A percentile compares a stretch with the other conserved stretches of the same genome.
Conservation (phyloP, 2,329 filamentous ascomycete species). For the Paecilomyces variotii region DNA sequence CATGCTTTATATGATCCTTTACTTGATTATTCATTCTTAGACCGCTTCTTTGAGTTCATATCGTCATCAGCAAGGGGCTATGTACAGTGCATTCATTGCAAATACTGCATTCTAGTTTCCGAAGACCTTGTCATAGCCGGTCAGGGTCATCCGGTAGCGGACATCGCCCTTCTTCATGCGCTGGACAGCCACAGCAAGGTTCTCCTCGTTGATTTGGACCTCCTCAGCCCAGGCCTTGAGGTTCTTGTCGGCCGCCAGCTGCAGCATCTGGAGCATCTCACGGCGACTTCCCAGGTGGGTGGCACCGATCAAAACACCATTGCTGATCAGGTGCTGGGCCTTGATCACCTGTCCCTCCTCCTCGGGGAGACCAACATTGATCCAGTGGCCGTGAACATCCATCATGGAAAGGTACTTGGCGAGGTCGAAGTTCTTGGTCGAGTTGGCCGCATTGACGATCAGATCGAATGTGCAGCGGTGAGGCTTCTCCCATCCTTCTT, state of each 20-base stretch:
- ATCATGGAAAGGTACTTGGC: slow-evolving; percentile 65
- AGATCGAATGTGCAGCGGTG: slow-evolving; percentile 52
- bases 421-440: slow-evolving; percentile 60
- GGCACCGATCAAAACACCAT: slow-evolving; percentile 63
- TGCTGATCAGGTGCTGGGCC: slow-evolving; percentile 66
- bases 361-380: slow-evolving; percentile 72
- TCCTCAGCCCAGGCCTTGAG: slow-evolving; percentile 62
- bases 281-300: slow-evolving; percentile 63
- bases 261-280: slow-evolving; percentile 65
- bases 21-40: neutral
- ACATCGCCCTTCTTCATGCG: slow-evolving; percentile 64
- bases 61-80: neutral
- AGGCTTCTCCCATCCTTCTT: slow-evolving; percentile 51
- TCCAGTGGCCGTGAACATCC: slow-evolving; percentile 73
- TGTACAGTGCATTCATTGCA: neutral
- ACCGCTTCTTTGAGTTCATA: neutral
- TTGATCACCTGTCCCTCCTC: slow-evolving; percentile 63
- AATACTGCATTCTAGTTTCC: slow-evolving; percentile 2
- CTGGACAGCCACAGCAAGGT: slow-evolving; percentile 61
- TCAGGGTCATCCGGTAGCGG: slow-evolving; percentile 63
- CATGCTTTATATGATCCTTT: neutral
- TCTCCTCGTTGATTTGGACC: slow-evolving; percentile 63
- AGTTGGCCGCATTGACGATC: slow-evolving; percentile 65
- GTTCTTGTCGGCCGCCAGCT: slow-evolving; percentile 61
- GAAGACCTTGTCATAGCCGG: slow-evolving; percentile 35